Evolutionary conservation across 2,329 filamentous ascomycete species (phyloP).

Genomic region (Mollisiaceae sp.): DNA sequence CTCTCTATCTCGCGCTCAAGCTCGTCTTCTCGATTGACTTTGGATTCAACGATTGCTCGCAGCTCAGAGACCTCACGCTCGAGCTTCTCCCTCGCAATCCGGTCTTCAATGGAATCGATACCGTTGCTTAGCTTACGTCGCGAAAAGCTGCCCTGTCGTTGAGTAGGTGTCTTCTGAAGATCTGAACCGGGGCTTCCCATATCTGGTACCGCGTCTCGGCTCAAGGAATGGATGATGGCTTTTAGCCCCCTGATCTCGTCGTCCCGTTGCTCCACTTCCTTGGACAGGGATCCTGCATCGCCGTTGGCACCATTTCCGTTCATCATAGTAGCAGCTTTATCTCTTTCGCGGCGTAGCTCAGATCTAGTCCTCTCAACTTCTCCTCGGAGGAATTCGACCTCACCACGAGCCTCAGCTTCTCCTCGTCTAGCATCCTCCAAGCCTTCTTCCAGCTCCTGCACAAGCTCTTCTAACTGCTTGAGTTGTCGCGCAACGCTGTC

Average conservation of each 20-base stretch:
- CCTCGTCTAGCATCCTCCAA: constrained; percentile 92
- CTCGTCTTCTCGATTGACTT: constrained; percentile 78
- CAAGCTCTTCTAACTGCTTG: constrained; percentile 93
- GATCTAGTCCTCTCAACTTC: constrained; percentile 91
- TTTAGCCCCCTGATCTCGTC: constrained; percentile 97
- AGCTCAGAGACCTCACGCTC: constrained; percentile 83
- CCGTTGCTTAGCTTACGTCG: constrained; percentile 47
- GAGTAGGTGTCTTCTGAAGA: constrained; percentile 40
- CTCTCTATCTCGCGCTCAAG: constrained; percentile 80
- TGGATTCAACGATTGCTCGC: constrained; percentile 73
- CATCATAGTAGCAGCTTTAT: constrained; percentile 72
- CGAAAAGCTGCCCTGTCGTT: constrained; percentile 32
- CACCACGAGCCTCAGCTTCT: constrained; percentile 92
- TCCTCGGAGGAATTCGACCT: constrained; percentile 93
- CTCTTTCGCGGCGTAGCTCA: constrained; percentile 85
- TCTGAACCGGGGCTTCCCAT: constrained; percentile 33
- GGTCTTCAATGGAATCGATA: constrained; percentile 59
- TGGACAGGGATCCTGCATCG: constrained; percentile 58
- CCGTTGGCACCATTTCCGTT: constrained; percentile 50
- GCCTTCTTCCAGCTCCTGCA: constrained; percentile 95
- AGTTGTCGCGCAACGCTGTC: constrained; percentile 89
- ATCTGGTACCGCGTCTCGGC: constrained; percentile 66
- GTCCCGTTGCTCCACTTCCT: constrained; percentile 90
- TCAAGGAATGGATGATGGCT: constrained; percentile 95
- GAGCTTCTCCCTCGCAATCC: constrained; percentile 68